Evolutionary conservation across 225 moss, liverwort and hornwort genomes (phyloP), one percentile per base, ranked within the genome.

Genomic region (Rhytidiadelphus loreus): DNA sequence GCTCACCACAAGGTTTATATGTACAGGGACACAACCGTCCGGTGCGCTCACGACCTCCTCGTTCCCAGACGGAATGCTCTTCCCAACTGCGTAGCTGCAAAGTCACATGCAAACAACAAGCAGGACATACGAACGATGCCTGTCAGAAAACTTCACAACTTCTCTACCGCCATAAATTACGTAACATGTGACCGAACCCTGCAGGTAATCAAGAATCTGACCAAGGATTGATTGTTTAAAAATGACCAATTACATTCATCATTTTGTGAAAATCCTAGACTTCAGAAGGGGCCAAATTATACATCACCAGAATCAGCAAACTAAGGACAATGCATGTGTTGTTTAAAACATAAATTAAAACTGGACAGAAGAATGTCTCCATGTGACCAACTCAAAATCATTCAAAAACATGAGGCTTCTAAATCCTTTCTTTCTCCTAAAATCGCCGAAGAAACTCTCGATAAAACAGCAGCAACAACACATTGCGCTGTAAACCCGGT

Each of bases 1-100:
- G 86, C 92, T 81, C 89, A 96, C 96, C 96, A 98, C 96, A 61
- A 97, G 94, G 85, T 98, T 98, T 35, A 98, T 76, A 78, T 97
- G 98, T 82, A 98, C 87, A 43, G 95, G 96, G 60, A 90, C 90
- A 84, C 96, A 97, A 50, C 95, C 95, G 43, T 89, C 56, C 24
- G 94, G 98, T 28, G 81, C 46, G 57, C 56, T 87, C 46, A 90
- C 93, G 60, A 76, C 35, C 58, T 83, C 83, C 86, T 92, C 93
- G 18, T 83, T 57, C 13, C 83, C 90, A 70, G 80, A 92, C 16
- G 85, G 86, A 65, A 91, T 90, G 18, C 87, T 86, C 72, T 93
- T 94, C 64, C 95, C 94, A 73, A 83, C 90, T 77, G 88, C 94
- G 89, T 96, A 98, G 89, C 98, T 98, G 87, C 84, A 88, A 82